Evolutionary conservation across 1,139 yeast genomes (phyloP).

Genomic region (Taphrina populina): DNA sequence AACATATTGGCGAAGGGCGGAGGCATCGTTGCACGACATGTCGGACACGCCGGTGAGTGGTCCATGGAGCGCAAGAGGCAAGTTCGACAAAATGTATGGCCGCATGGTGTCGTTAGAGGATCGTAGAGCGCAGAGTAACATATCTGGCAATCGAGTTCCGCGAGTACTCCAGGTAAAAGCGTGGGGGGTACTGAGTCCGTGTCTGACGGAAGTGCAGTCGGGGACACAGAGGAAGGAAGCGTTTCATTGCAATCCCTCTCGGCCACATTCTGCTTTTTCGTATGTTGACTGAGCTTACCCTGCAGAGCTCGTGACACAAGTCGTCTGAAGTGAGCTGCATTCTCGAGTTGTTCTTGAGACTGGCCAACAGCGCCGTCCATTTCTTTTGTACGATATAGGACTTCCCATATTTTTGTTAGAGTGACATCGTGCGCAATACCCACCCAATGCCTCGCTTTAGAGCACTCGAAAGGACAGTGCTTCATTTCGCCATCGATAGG

Average conservation of each 20-base stretch:
- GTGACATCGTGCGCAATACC: conserved; percentile 29
- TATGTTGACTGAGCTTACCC: not conserved
- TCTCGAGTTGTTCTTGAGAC: not conserved
- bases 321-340: not conserved
- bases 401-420: conserved; percentile 22
- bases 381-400: not conserved
- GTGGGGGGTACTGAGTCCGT: conserved; percentile 14
- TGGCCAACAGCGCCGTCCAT: not conserved
- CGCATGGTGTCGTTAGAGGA: conserved; percentile 36
- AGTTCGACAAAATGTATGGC: conserved; percentile 35
- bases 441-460: conserved; percentile 31
- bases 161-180: conserved; percentile 17
- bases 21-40: conserved; percentile 33
- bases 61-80: conserved; percentile 35
- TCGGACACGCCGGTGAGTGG: conserved; percentile 34
- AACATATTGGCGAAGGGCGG: conserved; percentile 32
- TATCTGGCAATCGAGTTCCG: conserved; percentile 36
- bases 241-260: not conserved
- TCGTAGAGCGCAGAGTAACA: conserved; percentile 34
- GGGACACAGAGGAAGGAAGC: not conserved
- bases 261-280: no score
- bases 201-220: conserved; percentile 7
- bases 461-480: conserved; percentile 23
- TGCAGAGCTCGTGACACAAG: not conserved
- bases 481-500: conserved; percentile 24